Evolutionary conservation across 176 grass and related monocot species (phyloP).

Genomic region (Melocanna baccifera): DNA sequence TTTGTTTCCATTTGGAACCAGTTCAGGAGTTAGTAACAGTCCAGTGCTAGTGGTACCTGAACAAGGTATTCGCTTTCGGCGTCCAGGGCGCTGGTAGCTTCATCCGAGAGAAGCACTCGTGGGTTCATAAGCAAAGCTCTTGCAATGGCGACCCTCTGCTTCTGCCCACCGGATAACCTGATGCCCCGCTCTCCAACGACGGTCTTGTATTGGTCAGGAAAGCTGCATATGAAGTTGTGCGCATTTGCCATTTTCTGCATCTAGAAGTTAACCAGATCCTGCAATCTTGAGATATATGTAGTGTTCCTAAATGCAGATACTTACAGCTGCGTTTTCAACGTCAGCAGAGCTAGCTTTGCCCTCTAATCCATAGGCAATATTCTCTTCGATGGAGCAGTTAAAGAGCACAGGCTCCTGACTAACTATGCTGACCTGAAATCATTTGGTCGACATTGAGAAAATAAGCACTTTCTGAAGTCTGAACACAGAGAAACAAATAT

Average conservation of each 20-base stretch:
- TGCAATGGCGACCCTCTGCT: conserved; percentile 93
- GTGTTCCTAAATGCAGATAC: conserved; percentile 30
- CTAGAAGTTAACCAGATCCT: neutral
- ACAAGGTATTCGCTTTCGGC: conserved; percentile 98
- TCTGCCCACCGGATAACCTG: conserved; percentile 89
- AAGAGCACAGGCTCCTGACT: conserved; percentile 95
- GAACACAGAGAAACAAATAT: neutral
- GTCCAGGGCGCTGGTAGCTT: conserved; percentile 96
- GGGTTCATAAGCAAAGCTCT: conserved; percentile 99
- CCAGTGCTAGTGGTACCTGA: conserved; percentile 49
- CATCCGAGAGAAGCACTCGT: conserved; percentile 85
- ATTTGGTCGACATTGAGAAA: conserved; percentile 17
- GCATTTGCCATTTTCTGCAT: conserved; percentile 98
- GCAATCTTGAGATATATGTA: neutral
- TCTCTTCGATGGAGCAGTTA: conserved; percentile 96
- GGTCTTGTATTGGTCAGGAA: conserved; percentile 87
- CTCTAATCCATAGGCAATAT: conserved; percentile 87
- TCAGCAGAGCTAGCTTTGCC: conserved; percentile 54
- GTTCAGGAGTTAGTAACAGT: neutral
- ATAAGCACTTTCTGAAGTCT: neutral
- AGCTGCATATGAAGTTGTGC: conserved; percentile 76
- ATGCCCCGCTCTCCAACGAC: conserved; percentile 85
- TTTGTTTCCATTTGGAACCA: neutral
- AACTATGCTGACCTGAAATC: conserved; percentile 94
- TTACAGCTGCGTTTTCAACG: conserved; percentile 80